Base-by-base conservation (phyloP, 2,329 filamentous ascomycete genomes). In the Thyridium curvatum region DNA sequence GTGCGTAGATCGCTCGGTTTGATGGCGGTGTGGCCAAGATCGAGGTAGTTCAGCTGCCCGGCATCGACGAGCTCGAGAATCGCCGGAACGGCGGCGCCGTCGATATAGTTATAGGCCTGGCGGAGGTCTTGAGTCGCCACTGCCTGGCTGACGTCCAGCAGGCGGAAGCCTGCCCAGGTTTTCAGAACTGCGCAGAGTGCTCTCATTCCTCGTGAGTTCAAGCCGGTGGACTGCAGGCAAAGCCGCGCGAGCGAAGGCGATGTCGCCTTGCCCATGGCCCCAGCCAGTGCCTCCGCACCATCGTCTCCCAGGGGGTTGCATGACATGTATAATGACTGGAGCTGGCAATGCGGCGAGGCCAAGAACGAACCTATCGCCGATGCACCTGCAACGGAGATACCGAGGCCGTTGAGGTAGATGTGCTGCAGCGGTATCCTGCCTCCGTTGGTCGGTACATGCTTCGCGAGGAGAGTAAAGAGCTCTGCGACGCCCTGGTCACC, bases 21-120 rank as follows among this genome's bases (percentile, higher is more conserved):
- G 32, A 59, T 52, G 39, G 52, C 53, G 41, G 53, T 68, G 39
- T 61, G 56, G 7, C 61, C 59, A 29, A 72, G 55, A 43, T 65
- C 66, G 31, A 73, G 50, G 41, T 66, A 70, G 18, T 60, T 48
- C 7, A 73, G 52, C 8, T 43, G 42, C 9, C 53, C 46, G 14
- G 54, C 4, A 51, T 49, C 12, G 42, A 44, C 37, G 71, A 41
- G 14, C 48, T 42, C 21, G 29, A 48, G 43, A 9, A 72, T 52
- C 16, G 58, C 46, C 3, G 52, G 42, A 3, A 62, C 52, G 14
- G 56, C 53, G 5, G 32, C 53, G 41, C 68, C 64, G 18, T 64
- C 61, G 32, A 72, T 55, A 51, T 61, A 72, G 42, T 72, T 73
- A 54, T 66, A 72, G 18, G 64, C 64, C 48, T 62, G 59, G 21